Percentiles rank a stretch among this genome's conserved stretches.
phyloP scores from a whole-genome alignment of 352 stramenopile species.

The Phytophthora niederhauseri region DNA sequence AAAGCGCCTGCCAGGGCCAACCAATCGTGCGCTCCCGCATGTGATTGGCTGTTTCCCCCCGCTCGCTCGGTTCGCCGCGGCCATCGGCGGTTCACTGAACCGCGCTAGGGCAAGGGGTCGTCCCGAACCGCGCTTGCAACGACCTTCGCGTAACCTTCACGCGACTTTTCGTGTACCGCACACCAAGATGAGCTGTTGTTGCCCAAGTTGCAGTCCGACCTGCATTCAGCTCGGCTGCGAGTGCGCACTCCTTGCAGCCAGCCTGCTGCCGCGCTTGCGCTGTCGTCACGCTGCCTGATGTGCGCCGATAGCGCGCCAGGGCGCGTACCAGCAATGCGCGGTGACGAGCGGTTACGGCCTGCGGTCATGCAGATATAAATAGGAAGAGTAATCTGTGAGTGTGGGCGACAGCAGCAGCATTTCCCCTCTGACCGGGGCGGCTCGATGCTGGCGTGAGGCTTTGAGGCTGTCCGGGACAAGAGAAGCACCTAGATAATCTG shows the following conservation, averaged over 20 bases:
- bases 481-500: not conserved
- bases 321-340: not conserved
- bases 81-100: constrained; percentile 37
- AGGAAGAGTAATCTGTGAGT: constrained; percentile 5
- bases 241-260: not conserved
- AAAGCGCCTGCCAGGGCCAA: constrained; percentile 70
- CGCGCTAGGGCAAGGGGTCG: constrained; percentile 26
- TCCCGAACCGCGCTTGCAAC: constrained; percentile 12
- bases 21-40: constrained; percentile 59
- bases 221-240: not conserved
- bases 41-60: constrained; percentile 41
- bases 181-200: constrained; percentile 10
- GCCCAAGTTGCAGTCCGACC: not conserved
- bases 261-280: not conserved
- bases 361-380: constrained; percentile 29
- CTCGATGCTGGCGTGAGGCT: not conserved
- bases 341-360: constrained; percentile 23
- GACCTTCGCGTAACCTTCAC: constrained; percentile 40
- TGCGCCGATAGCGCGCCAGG: not conserved
- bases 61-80: constrained; percentile 35
- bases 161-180: constrained; percentile 6
- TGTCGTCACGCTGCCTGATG: not conserved
- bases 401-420: not conserved
- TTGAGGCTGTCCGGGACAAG: not conserved
- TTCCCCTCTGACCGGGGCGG: not conserved